Percentiles rank a stretch among this genome's conserved stretches.
These are phyloP conservation scores for Myxozyma neglecta DNA, from an alignment of 805 yeast species.

Conservation along the genomic window DNA sequence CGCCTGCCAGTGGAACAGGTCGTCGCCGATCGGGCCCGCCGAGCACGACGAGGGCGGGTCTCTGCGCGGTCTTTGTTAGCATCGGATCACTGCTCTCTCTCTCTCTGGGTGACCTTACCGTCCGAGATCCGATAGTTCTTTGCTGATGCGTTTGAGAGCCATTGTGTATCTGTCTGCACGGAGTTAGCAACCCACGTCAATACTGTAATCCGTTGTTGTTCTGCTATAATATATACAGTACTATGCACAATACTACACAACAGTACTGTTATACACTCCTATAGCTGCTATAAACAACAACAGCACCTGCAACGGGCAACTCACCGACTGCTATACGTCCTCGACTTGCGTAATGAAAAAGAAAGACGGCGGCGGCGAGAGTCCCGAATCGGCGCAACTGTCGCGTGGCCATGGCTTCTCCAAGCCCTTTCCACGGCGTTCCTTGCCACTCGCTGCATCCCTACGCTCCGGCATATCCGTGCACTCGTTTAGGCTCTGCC, in stretches of 20 bases:
- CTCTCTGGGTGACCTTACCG: slow-evolving; percentile 49
- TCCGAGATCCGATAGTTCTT: slow-evolving; percentile 93
- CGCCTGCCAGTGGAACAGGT: slow-evolving; percentile 98
- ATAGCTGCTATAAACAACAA: no score
- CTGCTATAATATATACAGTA: no score
- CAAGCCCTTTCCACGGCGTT: slow-evolving; percentile 13
- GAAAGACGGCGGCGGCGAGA: background rate
- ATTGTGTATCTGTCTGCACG: slow-evolving; percentile 36
- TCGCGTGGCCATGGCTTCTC: background rate
- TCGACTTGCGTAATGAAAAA: background rate
- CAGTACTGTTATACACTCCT: no score
- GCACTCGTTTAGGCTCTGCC: background rate
- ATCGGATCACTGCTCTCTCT: background rate
- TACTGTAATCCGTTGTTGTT: no score
- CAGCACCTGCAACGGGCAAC: no score
- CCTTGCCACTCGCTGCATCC: slow-evolving; percentile 5
- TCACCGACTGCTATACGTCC: no score
- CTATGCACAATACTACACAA: no score
- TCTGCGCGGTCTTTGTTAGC: slow-evolving; percentile 46
- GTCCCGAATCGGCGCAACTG: slow-evolving; percentile 6
- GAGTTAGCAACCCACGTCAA: no score
- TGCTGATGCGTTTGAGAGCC: slow-evolving; percentile 94
- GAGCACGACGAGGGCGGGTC: slow-evolving; percentile 99
- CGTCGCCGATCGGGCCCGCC: slow-evolving; percentile 98
- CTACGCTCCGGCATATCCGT: background rate